Percentiles rank a stretch among this genome's conserved stretches.
Conservation (phyloP, 2,329 filamentous ascomycete genomes). For the Penicillium concentricum region DNA sequence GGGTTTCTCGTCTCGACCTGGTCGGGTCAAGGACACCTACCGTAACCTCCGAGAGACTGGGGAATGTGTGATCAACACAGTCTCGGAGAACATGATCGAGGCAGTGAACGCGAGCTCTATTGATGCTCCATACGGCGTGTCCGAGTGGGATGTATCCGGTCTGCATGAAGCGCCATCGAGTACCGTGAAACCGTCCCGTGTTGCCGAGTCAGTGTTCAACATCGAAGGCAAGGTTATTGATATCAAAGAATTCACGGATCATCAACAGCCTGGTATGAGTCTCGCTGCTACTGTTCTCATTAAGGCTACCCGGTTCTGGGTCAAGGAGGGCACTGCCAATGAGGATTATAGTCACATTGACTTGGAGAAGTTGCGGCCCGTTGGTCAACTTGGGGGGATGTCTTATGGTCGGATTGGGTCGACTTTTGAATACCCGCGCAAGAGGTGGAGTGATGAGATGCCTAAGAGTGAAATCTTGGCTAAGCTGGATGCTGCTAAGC, state of each 20-base stretch:
- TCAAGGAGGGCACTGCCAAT: slow-evolving; percentile 77
- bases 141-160: slow-evolving; percentile 78
- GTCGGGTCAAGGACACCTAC: slow-evolving; percentile 71
- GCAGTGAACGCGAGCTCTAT: slow-evolving; percentile 76
- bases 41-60: slow-evolving; percentile 66
- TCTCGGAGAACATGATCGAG: slow-evolving; percentile 78
- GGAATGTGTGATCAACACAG: slow-evolving; percentile 83
- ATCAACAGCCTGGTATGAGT: slow-evolving; percentile 66
- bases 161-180: slow-evolving; percentile 65
- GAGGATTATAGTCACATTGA: slow-evolving; percentile 71
- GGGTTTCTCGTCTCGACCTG: slow-evolving; percentile 56
- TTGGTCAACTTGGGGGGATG: slow-evolving; percentile 80
- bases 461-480: slow-evolving; percentile 18
- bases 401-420: slow-evolving; percentile 70
- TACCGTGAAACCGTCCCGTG: slow-evolving; percentile 67
- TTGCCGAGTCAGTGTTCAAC: slow-evolving; percentile 75
- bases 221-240: slow-evolving; percentile 76
- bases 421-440: slow-evolving; percentile 65
- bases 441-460: slow-evolving; percentile 20
- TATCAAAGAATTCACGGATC: slow-evolving; percentile 71
- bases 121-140: slow-evolving; percentile 71
- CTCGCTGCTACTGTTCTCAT: slow-evolving; percentile 70
- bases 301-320: slow-evolving; percentile 83
- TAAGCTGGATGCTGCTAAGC: slow-evolving; percentile 14
- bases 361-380: slow-evolving; percentile 70